A percentile compares a stretch with the other conserved stretches of the same genome.
phyloP scores from a whole-genome alignment of 352 stramenopile species.

The Phytophthora pistaciae region DNA sequence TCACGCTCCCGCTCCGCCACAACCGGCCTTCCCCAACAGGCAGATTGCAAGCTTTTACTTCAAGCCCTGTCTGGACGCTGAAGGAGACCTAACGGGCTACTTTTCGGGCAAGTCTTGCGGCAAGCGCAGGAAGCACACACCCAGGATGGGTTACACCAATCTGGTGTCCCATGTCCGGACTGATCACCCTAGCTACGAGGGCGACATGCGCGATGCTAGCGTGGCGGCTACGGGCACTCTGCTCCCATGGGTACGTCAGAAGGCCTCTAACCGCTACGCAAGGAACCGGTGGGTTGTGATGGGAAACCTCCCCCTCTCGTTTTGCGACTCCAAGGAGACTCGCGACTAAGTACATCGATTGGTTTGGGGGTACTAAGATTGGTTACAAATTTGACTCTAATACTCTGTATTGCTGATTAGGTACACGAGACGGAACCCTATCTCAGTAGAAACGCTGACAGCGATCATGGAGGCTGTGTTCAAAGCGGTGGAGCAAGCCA shows the following conservation, averaged over 20 bases:
- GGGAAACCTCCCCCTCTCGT: conserved; percentile 5
- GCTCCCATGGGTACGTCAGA: conserved; percentile 12
- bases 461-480: background rate
- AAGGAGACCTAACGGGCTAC: no score
- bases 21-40: no score
- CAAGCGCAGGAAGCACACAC: no score
- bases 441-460: background rate
- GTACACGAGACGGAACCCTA: conserved; percentile 7
- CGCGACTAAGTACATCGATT: conserved; percentile 11
- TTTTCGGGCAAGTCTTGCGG: no score
- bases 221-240: conserved; percentile 1
- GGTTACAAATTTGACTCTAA: background rate
- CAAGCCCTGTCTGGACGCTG: no score
- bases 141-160: no score
- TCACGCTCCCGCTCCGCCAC: no score
- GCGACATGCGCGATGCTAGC: conserved; percentile 11
- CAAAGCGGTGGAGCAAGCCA: conserved; percentile 1
- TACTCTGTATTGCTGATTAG: conserved; percentile 1
- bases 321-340: conserved; percentile 19
- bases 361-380: background rate
- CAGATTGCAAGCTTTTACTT: no score
- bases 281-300: conserved; percentile 15
- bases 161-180: conserved; percentile 11
- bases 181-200: background rate
- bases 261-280: conserved; percentile 13